Evolutionary conservation across 768 basidiomycete genomes (phyloP), one percentile per base, ranked within the genome.

Genomic region (Leccinellum albellum): DNA sequence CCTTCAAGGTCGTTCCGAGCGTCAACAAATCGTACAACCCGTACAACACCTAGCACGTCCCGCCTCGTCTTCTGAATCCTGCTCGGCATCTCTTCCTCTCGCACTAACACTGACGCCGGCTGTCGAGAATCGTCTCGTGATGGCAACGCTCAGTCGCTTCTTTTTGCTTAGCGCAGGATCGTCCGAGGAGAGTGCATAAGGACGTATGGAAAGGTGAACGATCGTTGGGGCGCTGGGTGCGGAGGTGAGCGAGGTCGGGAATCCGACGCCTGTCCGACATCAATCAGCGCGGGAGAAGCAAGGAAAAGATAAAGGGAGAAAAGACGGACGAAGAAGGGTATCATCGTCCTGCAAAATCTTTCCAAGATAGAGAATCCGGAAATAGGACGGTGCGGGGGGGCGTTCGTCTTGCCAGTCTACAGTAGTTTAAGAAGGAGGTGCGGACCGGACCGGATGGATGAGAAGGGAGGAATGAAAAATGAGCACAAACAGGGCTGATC

Each of bases 301-400:
- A 20, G 20, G 17, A 26, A n/a, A 6, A 7, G 17, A 31, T 24
- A 7, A 47, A 31, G 3, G 23, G 21, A 8, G 14, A 23, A 29
- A 49, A 13, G 3, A 75, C 85, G 65, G 61, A 89, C 88, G 81
- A 17, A 77, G 69, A 15, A 92, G 76, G 2, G 86, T 88, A 54
- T 91, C 89, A 29, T 92, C 90, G 65, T 92, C 90, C 65, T 90
- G 89, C n/a, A 91, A 71, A 67, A 92, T 86, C 70, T 84, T 85
- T 35, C 90, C 90, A 6, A 91, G 74, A 69, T 91, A 86, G 1
- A 91, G 75, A 35, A 92, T 80, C 20, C 90, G 82, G 56, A 91
- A 76, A 75, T 86, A 88, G 5, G 86, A 85, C 0, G 90, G 90
- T 15, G 86, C 85, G 3, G 88, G 87, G 3, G 90, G 89, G 12